Conservation (phyloP, 2,329 filamentous ascomycete species). For the Fusarium temperatum region DNA sequence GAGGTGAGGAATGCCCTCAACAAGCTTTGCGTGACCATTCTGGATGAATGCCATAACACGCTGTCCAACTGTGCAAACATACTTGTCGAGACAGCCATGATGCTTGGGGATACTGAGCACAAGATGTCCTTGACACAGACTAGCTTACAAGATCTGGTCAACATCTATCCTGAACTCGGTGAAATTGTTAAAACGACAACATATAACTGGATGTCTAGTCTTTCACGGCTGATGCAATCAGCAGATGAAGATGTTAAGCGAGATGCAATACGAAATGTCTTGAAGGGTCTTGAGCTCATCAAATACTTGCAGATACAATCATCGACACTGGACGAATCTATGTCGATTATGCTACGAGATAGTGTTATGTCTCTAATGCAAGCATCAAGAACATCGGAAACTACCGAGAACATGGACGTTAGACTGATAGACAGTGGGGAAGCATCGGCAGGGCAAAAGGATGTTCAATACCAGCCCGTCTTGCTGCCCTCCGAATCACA, state of each 20-base stretch:
- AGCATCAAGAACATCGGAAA: constrained; percentile 28
- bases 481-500: constrained; percentile 73
- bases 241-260: constrained; percentile 83
- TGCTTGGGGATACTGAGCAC: constrained; percentile 65
- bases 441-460: constrained; percentile 8
- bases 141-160: constrained; percentile 68
- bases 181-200: constrained; percentile 75
- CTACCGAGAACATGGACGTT: constrained; percentile 35
- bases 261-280: constrained; percentile 77
- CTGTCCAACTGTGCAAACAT: constrained; percentile 75
- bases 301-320: constrained; percentile 71
- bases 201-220: constrained; percentile 81
- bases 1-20: constrained; percentile 76
- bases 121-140: constrained; percentile 52
- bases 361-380: constrained; percentile 65
- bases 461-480: constrained; percentile 64
- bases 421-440: constrained; percentile 40
- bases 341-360: constrained; percentile 77
- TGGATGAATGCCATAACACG: constrained; percentile 81
- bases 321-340: constrained; percentile 70
- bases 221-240: constrained; percentile 84
- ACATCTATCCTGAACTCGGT: constrained; percentile 68
- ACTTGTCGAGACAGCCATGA: constrained; percentile 83
- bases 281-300: constrained; percentile 74
- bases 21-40: constrained; percentile 74